Percentiles rank a stretch among this genome's conserved stretches.
These are phyloP conservation scores for Helotiales sp. DNA, from an alignment of 2,329 filamentous ascomycete genomes.

Conservation along the genomic window DNA sequence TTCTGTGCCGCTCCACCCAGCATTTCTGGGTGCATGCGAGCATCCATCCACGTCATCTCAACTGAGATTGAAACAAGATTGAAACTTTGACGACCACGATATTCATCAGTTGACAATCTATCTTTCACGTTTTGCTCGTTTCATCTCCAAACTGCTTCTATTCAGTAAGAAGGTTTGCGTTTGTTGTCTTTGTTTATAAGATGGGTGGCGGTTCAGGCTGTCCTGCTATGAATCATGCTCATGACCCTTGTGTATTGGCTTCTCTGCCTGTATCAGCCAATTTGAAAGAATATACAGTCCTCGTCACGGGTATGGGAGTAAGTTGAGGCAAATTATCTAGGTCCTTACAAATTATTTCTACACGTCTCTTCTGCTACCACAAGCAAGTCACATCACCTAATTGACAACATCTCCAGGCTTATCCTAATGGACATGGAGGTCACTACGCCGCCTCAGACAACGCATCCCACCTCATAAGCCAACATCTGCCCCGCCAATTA, in stretches of 20 bases:
- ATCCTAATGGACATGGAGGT: not conserved
- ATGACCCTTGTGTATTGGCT: not conserved
- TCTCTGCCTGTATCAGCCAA: not conserved
- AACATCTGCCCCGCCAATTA: not conserved
- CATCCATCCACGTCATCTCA: no score
- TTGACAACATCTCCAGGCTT: not conserved
- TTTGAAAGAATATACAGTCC: not conserved
- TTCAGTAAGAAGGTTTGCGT: no score
- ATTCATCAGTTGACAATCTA: no score
- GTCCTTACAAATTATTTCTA: not conserved
- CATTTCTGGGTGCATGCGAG: no score
- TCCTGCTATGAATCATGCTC: no score
- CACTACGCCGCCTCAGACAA: slow-evolving; percentile 2
- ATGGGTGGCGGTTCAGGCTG: not conserved
- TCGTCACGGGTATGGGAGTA: slow-evolving; percentile 3
- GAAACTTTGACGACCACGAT: no score
- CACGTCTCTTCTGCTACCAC: not conserved
- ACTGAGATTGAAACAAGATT: no score
- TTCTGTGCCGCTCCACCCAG: no score
- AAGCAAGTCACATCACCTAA: not conserved
- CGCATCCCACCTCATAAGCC: not conserved
- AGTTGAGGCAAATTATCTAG: no score
- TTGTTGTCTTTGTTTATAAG: not conserved
- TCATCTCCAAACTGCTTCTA: no score
- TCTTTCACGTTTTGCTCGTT: no score